Evolutionary conservation across 202 grass and related monocot genomes (phyloP).

Genomic region (Hordeum pubiflorum): DNA sequence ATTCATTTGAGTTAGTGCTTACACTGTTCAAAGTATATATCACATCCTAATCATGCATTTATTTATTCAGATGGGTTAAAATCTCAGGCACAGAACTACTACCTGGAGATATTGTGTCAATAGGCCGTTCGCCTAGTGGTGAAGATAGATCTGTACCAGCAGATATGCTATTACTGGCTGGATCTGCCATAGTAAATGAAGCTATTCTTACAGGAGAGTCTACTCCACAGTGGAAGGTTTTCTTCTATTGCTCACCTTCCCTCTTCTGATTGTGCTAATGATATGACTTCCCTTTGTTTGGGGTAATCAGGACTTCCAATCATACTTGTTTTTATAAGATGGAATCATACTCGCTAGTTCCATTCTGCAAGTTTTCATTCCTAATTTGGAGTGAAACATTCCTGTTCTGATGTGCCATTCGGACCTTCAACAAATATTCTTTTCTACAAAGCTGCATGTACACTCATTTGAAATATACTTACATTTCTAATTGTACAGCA

Average conservation of each 20-base stretch:
- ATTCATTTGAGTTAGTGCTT: constrained; percentile 23
- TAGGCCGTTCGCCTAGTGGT: constrained; percentile 66
- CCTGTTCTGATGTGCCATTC: not conserved
- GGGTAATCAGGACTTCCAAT: not conserved
- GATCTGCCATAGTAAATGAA: constrained; percentile 91
- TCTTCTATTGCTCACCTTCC: not conserved
- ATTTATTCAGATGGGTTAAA: constrained; percentile 79
- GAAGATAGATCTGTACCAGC: constrained; percentile 96
- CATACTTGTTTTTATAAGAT: not conserved
- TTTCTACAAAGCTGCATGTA: not conserved
- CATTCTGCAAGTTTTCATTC: not conserved
- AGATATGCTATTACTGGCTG: constrained; percentile 86
- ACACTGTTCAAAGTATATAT: constrained; percentile 6
- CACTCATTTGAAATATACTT: not conserved
- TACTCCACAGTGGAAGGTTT: constrained; percentile 98
- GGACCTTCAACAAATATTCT: not conserved
- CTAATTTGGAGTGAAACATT: not conserved
- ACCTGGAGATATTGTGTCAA: constrained; percentile 93
- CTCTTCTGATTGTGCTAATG: not conserved
- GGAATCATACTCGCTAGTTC: not conserved
- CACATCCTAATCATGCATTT: constrained; percentile 18
- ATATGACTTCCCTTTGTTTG: not conserved
- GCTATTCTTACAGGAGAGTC: constrained; percentile 96
- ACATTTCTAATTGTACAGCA: not conserved
- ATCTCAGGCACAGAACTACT: constrained; percentile 81